Percentiles rank a stretch among this genome's conserved stretches.
Conservation (phyloP, 2,329 filamentous ascomycete genomes). For the Botrytis aclada region DNA sequence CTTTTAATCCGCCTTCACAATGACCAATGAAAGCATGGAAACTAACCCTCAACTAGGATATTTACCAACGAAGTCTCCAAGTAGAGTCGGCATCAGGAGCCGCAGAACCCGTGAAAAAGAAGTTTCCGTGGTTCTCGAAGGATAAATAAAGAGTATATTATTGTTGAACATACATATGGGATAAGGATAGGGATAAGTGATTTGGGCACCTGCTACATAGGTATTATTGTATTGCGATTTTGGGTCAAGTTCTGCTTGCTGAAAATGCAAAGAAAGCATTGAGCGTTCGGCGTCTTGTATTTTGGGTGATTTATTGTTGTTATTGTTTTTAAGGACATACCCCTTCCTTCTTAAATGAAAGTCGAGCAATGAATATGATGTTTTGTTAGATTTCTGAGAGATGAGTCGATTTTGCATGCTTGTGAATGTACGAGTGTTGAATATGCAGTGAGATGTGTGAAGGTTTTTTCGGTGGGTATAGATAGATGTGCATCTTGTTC, state of each 20-base stretch:
- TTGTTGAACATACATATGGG: not conserved
- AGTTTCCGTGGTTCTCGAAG: constrained; percentile 59
- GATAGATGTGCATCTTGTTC: too few relatives aligned
- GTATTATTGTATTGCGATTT: not conserved
- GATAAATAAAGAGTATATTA: constrained; percentile 24
- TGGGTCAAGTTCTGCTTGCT: not conserved
- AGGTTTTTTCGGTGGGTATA: not conserved
- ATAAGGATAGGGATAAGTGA: not conserved
- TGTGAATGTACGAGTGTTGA: not conserved
- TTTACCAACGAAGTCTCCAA: constrained; percentile 60
- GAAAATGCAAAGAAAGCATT: not conserved
- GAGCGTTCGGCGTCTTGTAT: constrained; percentile 4
- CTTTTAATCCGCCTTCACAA: not conserved
- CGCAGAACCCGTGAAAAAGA: constrained; percentile 56
- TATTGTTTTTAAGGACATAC: not conserved
- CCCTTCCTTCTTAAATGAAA: not conserved
- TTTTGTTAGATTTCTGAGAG: not conserved
- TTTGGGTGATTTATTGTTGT: not conserved
- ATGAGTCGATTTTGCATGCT: not conserved
- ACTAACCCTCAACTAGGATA: constrained; percentile 47
- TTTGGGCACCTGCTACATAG: not conserved
- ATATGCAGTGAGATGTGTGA: not conserved
- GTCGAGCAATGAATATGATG: not conserved
- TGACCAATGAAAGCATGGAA: not conserved
- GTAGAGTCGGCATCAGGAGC: constrained; percentile 52